phyloP scores from a whole-genome alignment of 2,329 filamentous ascomycete genomes.

The Elsinoe arachidis region DNA sequence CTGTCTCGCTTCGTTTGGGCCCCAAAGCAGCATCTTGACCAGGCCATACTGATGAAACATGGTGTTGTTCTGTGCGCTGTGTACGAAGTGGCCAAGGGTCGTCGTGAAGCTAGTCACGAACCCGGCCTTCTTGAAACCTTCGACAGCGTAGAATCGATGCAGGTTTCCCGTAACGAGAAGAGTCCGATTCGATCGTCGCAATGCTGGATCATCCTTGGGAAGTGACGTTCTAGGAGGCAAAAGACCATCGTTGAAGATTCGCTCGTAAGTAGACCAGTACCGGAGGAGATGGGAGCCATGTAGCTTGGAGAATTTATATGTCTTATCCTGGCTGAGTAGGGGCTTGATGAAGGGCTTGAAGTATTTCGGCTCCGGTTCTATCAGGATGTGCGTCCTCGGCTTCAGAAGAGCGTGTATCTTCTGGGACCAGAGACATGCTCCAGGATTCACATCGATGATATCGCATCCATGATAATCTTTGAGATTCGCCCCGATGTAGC shows the following conservation, averaged over 20 bases:
- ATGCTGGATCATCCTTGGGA: constrained; percentile 31
- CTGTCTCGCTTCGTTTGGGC: constrained; percentile 52
- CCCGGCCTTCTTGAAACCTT: not conserved
- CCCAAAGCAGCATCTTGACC: constrained; percentile 70
- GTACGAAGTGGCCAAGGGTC: constrained; percentile 57
- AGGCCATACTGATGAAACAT: constrained; percentile 64
- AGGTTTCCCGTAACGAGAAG: constrained; percentile 50
- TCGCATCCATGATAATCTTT: constrained; percentile 68
- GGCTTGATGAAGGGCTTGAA: constrained; percentile 54
- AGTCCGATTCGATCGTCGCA: constrained; percentile 55
- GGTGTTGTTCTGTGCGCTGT: constrained; percentile 38
- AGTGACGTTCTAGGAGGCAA: constrained; percentile 48
- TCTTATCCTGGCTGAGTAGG: constrained; percentile 31
- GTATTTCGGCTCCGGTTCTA: constrained; percentile 58
- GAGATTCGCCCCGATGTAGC: constrained; percentile 61
- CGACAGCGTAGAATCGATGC: constrained; percentile 17
- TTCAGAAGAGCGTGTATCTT: constrained; percentile 66
- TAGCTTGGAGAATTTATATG: constrained; percentile 40
- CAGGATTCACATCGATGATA: constrained; percentile 79
- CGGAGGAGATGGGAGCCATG: constrained; percentile 18
- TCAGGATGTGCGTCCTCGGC: constrained; percentile 72
- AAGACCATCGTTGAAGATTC: constrained; percentile 42
- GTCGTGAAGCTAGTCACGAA: constrained; percentile 10
- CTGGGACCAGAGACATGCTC: constrained; percentile 66
- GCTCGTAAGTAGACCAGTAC: constrained; percentile 35